Base-by-base conservation (phyloP, 495 filamentous ascomycete species). In the Filosporella fistucella region DNA sequence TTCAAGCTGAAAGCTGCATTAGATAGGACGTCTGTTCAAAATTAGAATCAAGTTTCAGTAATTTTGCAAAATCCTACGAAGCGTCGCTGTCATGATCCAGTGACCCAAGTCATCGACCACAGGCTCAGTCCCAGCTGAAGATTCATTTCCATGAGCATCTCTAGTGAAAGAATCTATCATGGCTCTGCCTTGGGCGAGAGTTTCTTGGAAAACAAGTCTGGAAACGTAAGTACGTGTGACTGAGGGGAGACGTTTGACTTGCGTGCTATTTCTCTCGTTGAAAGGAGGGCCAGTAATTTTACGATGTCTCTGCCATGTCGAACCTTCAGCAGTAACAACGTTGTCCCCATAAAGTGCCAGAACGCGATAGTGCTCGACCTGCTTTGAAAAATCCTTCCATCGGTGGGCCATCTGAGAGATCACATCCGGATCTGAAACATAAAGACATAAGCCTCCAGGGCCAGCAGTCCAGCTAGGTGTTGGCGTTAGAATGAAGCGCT, bases 361-460 rank as follows among this genome's bases (percentile, higher is more conserved):
- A 68, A 44, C 24, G 52, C 43, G 18, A 54, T 57, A 18, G 26
- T 36, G 23, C 30, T 17, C 21, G 7, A 17, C 18, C n/a, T 36
- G 73, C 60, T 88, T 88, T 18, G 80, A 78, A 54, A 88, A 88
- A 39, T 81, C 78, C 57, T 77, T 77, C 25, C 78, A 71, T 32
- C 81, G 64, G 7, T 68, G 68, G 1, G 75, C 75, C 29, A 88
- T 68, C 55, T 82, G 73, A 38, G 67, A 66, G 47, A 86, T 76
- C 9, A 75, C 69, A n/a, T 77, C 75, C 18, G 84, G 68, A 59
- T 76, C 71, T 22, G 70, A 68, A 1, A 67, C 63, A 14, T 57
- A 64, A 11, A 71, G 43, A 1, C 50, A 43, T 17, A 57, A 58
- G 13, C 42, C 49, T 2, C 55, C 58, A 2, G 70, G 66, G 2